Conservation (phyloP, 176 grass and related monocot species). For the Dactylis glomerata region DNA sequence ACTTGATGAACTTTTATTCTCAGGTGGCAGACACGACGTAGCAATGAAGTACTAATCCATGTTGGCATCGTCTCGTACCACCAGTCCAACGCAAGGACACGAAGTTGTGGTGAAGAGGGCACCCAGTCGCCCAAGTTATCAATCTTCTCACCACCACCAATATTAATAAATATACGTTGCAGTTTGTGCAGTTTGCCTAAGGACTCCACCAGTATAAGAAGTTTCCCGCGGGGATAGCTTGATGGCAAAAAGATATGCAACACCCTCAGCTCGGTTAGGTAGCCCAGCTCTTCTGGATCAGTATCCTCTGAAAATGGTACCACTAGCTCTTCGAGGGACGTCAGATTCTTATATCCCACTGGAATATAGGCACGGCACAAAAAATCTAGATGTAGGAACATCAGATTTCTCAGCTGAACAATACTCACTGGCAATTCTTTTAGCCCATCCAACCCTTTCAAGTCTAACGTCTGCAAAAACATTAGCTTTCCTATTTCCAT, state of each 20-base stretch:
- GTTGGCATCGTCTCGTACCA: not conserved
- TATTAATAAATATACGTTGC: too few species aligned
- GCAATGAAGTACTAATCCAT: not conserved
- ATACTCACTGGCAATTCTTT: not conserved
- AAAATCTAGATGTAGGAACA: not conserved
- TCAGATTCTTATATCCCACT: too few species aligned
- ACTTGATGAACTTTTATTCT: not conserved
- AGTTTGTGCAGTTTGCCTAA: not conserved
- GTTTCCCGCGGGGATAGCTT: too few species aligned
- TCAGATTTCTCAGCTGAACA: not conserved
- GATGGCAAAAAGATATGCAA: not conserved
- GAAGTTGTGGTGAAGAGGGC: not conserved
- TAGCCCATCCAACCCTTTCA: accelerated
- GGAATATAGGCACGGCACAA: too few species aligned
- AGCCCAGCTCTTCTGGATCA: not conserved
- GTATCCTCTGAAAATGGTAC: not conserved
- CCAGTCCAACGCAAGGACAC: not conserved
- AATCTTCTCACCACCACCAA: not conserved
- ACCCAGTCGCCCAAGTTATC: not conserved
- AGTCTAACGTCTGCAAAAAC: not conserved
- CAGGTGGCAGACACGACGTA: not conserved
- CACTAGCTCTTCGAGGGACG: too few species aligned
- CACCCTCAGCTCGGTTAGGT: not conserved
- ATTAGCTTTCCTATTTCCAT: not conserved
- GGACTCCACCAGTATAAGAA: not conserved